Evolutionary conservation across 345 rosid genomes (phyloP).

Genomic region (Salix caprea): DNA sequence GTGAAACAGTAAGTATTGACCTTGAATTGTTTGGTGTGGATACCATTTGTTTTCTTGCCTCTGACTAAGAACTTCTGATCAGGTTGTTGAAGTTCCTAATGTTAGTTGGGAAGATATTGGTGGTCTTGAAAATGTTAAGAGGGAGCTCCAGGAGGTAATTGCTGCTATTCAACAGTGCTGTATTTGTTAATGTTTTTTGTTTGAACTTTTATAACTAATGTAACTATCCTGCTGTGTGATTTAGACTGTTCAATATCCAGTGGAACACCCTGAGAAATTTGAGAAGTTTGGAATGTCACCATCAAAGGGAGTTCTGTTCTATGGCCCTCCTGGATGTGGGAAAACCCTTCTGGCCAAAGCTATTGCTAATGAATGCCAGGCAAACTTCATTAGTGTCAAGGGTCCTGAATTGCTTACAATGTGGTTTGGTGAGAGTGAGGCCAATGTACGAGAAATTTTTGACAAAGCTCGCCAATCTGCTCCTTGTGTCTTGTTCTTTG

Average conservation of each 20-base stretch:
- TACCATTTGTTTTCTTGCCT: neutral
- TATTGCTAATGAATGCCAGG: slow-evolving; percentile 95
- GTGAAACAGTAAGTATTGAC: slow-evolving; percentile 63
- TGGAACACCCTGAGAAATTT: slow-evolving; percentile 97
- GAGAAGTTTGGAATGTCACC: slow-evolving; percentile 98
- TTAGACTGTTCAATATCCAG: slow-evolving; percentile 98
- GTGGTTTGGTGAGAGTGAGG: slow-evolving; percentile 99
- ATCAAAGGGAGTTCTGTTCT: slow-evolving; percentile 92
- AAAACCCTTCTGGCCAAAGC: slow-evolving; percentile 98
- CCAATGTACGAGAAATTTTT: slow-evolving; percentile 90
- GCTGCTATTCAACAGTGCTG: neutral
- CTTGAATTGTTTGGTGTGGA: neutral
- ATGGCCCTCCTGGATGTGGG: slow-evolving; percentile 97
- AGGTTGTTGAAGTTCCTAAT: slow-evolving; percentile 98
- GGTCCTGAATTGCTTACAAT: slow-evolving; percentile 95
- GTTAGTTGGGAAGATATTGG: slow-evolving; percentile 89
- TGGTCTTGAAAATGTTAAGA: slow-evolving; percentile 89
- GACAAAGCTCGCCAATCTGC: slow-evolving; percentile 97
- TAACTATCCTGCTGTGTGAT: neutral
- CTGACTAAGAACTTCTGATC: slow-evolving; percentile 9
- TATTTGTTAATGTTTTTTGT: neutral
- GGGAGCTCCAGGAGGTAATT: slow-evolving; percentile 90
- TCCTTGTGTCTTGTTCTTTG: slow-evolving; percentile 90
- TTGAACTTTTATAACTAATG: neutral
- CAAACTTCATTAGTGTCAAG: slow-evolving; percentile 91